Percentiles rank a stretch among this genome's conserved stretches.
Conservation (phyloP, 257 asterid species). For the Nicotiana knightiana region DNA sequence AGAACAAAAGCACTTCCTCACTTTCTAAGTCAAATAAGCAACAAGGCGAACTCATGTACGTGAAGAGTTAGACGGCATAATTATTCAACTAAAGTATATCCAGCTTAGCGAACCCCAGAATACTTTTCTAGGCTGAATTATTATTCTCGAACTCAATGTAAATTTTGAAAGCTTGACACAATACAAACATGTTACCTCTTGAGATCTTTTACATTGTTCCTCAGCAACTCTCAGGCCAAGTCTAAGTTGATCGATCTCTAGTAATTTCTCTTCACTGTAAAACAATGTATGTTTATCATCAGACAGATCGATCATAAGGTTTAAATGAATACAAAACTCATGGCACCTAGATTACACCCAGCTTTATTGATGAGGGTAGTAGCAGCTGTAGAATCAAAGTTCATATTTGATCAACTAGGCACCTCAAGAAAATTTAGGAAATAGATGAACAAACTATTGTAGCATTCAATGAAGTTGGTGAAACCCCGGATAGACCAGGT, state of each 20-base stretch:
- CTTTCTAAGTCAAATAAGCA: not conserved
- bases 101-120: not conserved
- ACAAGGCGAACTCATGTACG: not conserved
- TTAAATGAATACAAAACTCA: not conserved
- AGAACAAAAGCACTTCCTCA: not conserved
- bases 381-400: not conserved
- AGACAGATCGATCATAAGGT: not conserved
- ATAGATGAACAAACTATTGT: not conserved
- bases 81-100: not conserved
- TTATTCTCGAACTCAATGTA: not conserved
- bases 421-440: not conserved
- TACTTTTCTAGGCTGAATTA: not conserved
- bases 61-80: not conserved
- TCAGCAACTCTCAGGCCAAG: constrained; percentile 35
- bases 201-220: constrained; percentile 31
- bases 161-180: constrained; percentile 10
- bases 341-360: constrained; percentile 3
- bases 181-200: constrained; percentile 32
- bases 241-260: constrained; percentile 38
- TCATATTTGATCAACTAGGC: not conserved
- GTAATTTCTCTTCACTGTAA: constrained; percentile 34
- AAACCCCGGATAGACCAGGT: not conserved
- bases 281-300: constrained; percentile 10
- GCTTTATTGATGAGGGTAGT: not conserved
- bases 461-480: not conserved